Evolutionary conservation across 2,329 filamentous ascomycete genomes (phyloP).

Genomic region (Diaporthe aspalathi): DNA sequence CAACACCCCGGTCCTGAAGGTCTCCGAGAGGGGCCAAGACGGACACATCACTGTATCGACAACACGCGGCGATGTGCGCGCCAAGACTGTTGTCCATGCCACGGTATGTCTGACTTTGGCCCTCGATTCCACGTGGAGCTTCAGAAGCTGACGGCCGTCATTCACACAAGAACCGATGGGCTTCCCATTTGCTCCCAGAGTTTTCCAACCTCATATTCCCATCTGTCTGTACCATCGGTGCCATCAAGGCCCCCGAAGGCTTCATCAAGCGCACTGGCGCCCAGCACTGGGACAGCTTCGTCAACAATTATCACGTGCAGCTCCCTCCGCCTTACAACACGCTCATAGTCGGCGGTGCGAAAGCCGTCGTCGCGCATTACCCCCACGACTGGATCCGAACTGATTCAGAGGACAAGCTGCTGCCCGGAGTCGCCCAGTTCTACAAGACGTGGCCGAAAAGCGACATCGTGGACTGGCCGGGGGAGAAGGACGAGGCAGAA

Average conservation of each 20-base stretch:
- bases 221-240: constrained; percentile 42
- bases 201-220: constrained; percentile 38
- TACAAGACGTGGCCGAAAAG: constrained; percentile 46
- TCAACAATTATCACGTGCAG: constrained; percentile 50
- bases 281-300: constrained; percentile 47
- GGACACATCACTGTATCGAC: constrained; percentile 44
- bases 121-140: no score
- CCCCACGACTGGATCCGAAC: constrained; percentile 43
- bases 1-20: constrained; percentile 43
- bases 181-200: constrained; percentile 40
- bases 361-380: constrained; percentile 44
- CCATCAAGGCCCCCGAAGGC: constrained; percentile 46
- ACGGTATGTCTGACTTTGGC: constrained; percentile 20
- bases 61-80: constrained; percentile 35
- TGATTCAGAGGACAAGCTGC: constrained; percentile 45
- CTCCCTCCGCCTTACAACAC: constrained; percentile 47
- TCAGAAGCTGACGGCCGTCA: neutral
- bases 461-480: constrained; percentile 44
- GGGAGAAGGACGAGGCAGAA: constrained; percentile 40
- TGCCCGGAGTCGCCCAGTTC: constrained; percentile 46
- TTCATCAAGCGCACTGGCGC: constrained; percentile 48
- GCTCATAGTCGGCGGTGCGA: constrained; percentile 46
- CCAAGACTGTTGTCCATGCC: constrained; percentile 38
- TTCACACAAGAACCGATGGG: constrained; percentile 37
- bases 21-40: constrained; percentile 43